These are phyloP conservation scores for Aphanomyces stellatus DNA, from an alignment of 352 stramenopile species.

Conservation along the genomic window DNA sequence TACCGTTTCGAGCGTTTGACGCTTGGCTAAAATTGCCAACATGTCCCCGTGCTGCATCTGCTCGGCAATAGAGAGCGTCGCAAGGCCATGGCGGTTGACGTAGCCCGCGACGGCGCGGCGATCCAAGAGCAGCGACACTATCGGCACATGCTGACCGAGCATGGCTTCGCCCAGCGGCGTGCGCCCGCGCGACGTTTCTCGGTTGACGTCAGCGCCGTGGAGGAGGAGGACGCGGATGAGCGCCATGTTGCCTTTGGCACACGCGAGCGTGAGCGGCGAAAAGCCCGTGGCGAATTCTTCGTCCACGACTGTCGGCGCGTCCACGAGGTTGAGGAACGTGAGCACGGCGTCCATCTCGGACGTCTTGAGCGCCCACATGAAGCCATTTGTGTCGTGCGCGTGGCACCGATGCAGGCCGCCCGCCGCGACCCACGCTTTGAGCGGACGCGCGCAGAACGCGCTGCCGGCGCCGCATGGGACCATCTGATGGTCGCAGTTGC, in stretches of 20 bases:
- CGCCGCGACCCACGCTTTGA: slow-evolving; percentile 53
- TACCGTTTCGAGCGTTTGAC: background rate
- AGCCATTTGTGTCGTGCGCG: slow-evolving; percentile 38
- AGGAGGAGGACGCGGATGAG: slow-evolving; percentile 47
- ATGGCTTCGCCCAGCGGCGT: slow-evolving; percentile 56
- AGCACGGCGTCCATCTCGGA: slow-evolving; percentile 49
- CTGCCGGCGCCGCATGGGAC: slow-evolving; percentile 45
- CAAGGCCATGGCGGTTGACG: slow-evolving; percentile 49
- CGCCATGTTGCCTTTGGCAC: slow-evolving; percentile 35
- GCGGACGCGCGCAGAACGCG: slow-evolving; percentile 41
- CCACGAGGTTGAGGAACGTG: slow-evolving; percentile 51
- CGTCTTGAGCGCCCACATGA: slow-evolving; percentile 55
- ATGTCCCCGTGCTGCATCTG: background rate
- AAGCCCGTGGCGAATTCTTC: slow-evolving; percentile 63
- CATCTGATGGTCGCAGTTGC: slow-evolving; percentile 53
- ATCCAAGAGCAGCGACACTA: slow-evolving; percentile 54
- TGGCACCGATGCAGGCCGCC: slow-evolving; percentile 25
- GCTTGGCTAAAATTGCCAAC: background rate
- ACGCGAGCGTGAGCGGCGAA: slow-evolving; percentile 41
- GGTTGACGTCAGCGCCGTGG: slow-evolving; percentile 59
- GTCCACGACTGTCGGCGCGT: slow-evolving; percentile 31
- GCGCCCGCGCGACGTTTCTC: slow-evolving; percentile 53
- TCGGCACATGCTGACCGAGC: slow-evolving; percentile 32
- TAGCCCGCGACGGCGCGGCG: slow-evolving; percentile 49
- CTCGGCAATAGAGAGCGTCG: slow-evolving; percentile 31